Percentiles rank a stretch among this genome's conserved stretches.
phyloP scores from a whole-genome alignment of 169 alveolate species.

The Cryptosporidium muris region DNA sequence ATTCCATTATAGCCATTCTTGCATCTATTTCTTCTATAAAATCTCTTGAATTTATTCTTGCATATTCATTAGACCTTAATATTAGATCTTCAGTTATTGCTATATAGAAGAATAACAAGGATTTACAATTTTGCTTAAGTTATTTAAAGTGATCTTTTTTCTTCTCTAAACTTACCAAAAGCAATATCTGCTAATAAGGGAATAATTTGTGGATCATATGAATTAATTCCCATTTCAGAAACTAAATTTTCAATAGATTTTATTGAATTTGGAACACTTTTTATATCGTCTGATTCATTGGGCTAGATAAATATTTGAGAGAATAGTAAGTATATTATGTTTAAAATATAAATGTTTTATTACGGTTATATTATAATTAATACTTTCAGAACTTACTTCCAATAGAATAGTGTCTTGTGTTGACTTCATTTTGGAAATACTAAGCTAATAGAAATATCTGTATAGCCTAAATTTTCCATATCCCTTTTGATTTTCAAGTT shows the following conservation, averaged over 20 bases:
- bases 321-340: too few relatives aligned
- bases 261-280: conserved; percentile 44
- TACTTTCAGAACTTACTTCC: too few relatives aligned
- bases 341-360: too few relatives aligned
- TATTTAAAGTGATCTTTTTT: not conserved
- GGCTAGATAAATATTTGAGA: too few relatives aligned
- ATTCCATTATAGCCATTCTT: conserved; percentile 40
- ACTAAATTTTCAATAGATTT: conserved; percentile 17
- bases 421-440: too few relatives aligned
- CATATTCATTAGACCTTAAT: conserved; percentile 51
- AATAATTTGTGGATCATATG: conserved; percentile 32
- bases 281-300: not conserved
- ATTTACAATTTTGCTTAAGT: not conserved
- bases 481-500: too few relatives aligned
- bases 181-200: conserved; percentile 27
- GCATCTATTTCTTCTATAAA: conserved; percentile 43
- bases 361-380: too few relatives aligned
- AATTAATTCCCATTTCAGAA: conserved; percentile 36
- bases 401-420: too few relatives aligned
- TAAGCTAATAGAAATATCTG: too few relatives aligned
- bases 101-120: not conserved
- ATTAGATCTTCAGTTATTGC: conserved; percentile 56
- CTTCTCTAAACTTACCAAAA: conserved; percentile 20
- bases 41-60: conserved; percentile 49
- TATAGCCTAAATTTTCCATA: too few relatives aligned